Conservation (phyloP, 2,329 filamentous ascomycete genomes). For the Amesomyces nigricolor region DNA sequence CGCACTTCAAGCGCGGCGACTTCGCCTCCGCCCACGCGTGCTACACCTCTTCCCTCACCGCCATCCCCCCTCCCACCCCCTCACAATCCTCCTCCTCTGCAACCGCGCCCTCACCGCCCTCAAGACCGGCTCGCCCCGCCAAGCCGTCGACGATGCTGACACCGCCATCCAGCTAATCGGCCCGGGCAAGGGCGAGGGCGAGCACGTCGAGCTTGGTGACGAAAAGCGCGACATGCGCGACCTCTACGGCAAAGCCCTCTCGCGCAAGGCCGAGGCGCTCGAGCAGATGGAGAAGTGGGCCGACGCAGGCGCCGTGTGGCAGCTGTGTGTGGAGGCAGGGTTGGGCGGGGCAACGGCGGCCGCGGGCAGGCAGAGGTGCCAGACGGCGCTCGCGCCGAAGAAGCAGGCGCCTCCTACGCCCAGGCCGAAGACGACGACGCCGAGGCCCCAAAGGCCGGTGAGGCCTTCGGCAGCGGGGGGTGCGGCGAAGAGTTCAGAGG, state of each 20-base stretch:
- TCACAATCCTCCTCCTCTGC: slow-evolving; percentile 81
- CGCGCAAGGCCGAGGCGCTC: slow-evolving; percentile 89
- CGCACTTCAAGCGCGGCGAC: slow-evolving; percentile 90
- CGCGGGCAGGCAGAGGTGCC: slow-evolving; percentile 81
- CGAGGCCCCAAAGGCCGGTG: slow-evolving; percentile 34
- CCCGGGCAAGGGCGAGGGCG: slow-evolving; percentile 67
- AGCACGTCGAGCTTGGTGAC: slow-evolving; percentile 65
- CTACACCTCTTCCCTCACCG: slow-evolving; percentile 70
- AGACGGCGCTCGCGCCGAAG: slow-evolving; percentile 74
- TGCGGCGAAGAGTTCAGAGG: slow-evolving; percentile 55
- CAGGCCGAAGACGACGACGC: slow-evolving; percentile 40
- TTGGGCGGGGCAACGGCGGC: slow-evolving; percentile 81
- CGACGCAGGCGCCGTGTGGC: slow-evolving; percentile 78
- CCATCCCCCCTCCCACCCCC: slow-evolving; percentile 72
- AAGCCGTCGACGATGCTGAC: slow-evolving; percentile 80
- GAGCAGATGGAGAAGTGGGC: slow-evolving; percentile 94
- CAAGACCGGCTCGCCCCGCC: slow-evolving; percentile 87
- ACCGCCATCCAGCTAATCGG: slow-evolving; percentile 76
- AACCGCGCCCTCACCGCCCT: slow-evolving; percentile 87
- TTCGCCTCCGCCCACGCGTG: slow-evolving; percentile 79
- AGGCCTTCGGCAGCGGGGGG: slow-evolving; percentile 37
- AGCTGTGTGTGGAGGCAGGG: slow-evolving; percentile 72
- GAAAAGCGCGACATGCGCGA: slow-evolving; percentile 81
- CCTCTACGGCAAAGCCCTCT: slow-evolving; percentile 87
- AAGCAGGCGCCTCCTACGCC: slow-evolving; percentile 39